phyloP scores from a whole-genome alignment of 345 rosid species.

The Laguncularia racemosa region DNA sequence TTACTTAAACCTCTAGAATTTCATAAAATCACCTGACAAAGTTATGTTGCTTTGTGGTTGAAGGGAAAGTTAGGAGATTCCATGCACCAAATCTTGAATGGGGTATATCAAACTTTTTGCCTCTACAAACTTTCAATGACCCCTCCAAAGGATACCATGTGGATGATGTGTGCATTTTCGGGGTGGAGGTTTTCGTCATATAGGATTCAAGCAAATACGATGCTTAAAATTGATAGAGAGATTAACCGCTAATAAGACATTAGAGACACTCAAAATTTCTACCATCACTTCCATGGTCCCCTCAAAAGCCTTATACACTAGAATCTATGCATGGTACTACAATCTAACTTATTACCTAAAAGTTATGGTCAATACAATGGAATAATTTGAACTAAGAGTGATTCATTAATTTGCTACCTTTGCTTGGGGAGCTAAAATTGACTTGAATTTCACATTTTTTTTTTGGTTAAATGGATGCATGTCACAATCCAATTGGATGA shows the following conservation, averaged over 20 bases:
- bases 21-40: too few relatives aligned
- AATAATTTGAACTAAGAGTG: too few relatives aligned
- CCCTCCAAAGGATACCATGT: constrained; percentile 9
- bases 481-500: too few relatives aligned
- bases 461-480: too few relatives aligned
- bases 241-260: neutral
- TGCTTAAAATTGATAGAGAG: neutral
- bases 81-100: neutral
- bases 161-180: constrained; percentile 8
- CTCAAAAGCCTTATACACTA: neutral
- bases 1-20: too few relatives aligned
- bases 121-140: neutral
- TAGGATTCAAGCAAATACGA: neutral
- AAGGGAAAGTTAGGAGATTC: neutral
- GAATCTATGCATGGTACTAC: neutral
- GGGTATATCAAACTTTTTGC: constrained; percentile 2
- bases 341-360: neutral
- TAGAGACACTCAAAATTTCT: neutral
- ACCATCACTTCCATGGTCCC: neutral
- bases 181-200: constrained; percentile 5
- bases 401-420: too few relatives aligned
- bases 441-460: too few relatives aligned
- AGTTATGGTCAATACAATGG: too few relatives aligned
- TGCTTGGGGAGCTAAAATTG: too few relatives aligned
- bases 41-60: neutral